phyloP scores from a whole-genome alignment of 2,329 filamentous ascomycete species.

The Zopfia rhizophila region DNA sequence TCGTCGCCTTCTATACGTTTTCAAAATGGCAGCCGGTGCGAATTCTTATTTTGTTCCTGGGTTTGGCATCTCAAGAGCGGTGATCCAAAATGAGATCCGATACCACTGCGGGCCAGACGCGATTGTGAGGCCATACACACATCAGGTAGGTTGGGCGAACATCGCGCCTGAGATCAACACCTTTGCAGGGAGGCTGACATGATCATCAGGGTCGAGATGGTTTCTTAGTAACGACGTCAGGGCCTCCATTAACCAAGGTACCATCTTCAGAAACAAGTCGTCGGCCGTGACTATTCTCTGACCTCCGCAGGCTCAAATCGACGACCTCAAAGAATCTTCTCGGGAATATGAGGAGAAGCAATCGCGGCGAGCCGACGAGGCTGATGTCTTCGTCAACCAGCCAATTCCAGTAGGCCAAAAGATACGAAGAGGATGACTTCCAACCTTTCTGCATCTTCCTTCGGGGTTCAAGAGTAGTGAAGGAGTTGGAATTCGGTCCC shows the following conservation, averaged over 20 bases:
- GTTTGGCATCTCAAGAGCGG: slow-evolving; percentile 55
- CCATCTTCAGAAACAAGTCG: neutral
- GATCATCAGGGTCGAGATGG: slow-evolving; percentile 52
- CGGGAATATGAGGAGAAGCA: slow-evolving; percentile 55
- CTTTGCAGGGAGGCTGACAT: slow-evolving; percentile 26
- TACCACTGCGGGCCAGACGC: slow-evolving; percentile 56
- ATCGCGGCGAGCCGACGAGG: slow-evolving; percentile 48
- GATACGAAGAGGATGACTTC: slow-evolving; percentile 38
- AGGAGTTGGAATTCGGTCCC: no score
- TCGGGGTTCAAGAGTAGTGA: no score
- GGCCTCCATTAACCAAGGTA: slow-evolving; percentile 55
- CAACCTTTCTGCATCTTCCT: slow-evolving; percentile 87
- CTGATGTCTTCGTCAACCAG: slow-evolving; percentile 51
- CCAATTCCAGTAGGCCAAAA: slow-evolving; percentile 50
- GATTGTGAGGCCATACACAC: slow-evolving; percentile 55
- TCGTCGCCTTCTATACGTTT: slow-evolving; percentile 8
- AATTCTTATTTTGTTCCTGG: slow-evolving; percentile 57
- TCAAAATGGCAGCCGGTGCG: slow-evolving; percentile 26
- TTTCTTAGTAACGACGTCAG: slow-evolving; percentile 54
- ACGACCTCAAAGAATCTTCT: slow-evolving; percentile 53
- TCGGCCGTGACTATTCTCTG: slow-evolving; percentile 16
- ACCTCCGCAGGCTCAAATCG: slow-evolving; percentile 52
- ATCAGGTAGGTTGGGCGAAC: slow-evolving; percentile 43
- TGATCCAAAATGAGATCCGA: slow-evolving; percentile 56
- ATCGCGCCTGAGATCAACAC: slow-evolving; percentile 7